Evolutionary conservation across 306 rosid genomes (phyloP), one percentile per base, ranked within the genome.

Genomic region (Inga oerstediana): DNA sequence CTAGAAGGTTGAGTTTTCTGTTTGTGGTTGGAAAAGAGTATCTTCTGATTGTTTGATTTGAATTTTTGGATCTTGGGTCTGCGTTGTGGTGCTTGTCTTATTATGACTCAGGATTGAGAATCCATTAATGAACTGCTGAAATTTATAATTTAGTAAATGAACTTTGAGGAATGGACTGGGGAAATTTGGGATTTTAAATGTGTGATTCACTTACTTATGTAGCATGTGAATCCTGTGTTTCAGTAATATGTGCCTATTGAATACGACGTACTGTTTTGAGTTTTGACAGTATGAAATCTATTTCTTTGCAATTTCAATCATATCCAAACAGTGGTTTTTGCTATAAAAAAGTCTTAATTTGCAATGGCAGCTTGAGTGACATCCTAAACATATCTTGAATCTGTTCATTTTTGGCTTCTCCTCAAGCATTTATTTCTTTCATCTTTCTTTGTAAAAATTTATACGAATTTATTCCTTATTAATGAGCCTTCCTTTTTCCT

Each of bases 1-100:
- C 74, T 71, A 8, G 73, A 70, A 89, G 72, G 12, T 81, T 82
- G 77, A 51, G 13, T 34, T 80, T 85, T 64, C 44, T 74, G 54
- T 44, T 84, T 89, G 48, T 75, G 81, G 74, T 65, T 71, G 37
- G 46, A 78, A 85, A 84, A 85, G 78, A 85, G 77, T 32, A 76
- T 49, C 10, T 59, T 86, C 80, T 87, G 51, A 62, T 52, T 79
- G 81, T 54, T 77, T 75, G 87, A 75, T 67, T 73, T 67, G 81
- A n/a, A 19, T 11, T 14, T 74, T 87, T 68, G 65, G 20, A 74
- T 81, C 72, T 48, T 56, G 75, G 81, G 62, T 81, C 67, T 68
- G 56, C 77, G 59, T 79, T 41, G 19, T 15, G 8, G 76, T 67
- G 70, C 35, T 77, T 15, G 17, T 82, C 80, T 24, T 10, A 11